Conservation (phyloP, 1,284 basidiomycete genomes). For the Leccinum pachyderme region DNA sequence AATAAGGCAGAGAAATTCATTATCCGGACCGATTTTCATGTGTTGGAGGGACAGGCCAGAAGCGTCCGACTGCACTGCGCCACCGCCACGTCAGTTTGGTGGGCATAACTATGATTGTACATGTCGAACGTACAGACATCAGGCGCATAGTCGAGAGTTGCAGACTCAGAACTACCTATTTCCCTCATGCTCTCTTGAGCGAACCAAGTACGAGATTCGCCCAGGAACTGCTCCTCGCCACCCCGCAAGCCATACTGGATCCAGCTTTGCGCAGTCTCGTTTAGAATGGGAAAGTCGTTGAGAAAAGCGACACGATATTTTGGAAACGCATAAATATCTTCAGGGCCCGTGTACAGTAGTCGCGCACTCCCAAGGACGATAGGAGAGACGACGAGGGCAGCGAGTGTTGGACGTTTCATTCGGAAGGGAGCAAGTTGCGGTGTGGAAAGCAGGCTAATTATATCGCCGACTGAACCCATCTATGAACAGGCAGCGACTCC, state of each 20-base stretch:
- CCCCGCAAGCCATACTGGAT: slow-evolving; percentile 63
- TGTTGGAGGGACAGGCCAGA: slow-evolving; percentile 54
- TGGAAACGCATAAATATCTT: slow-evolving; percentile 81
- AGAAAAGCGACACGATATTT: slow-evolving; percentile 83
- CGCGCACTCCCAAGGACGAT: slow-evolving; percentile 39
- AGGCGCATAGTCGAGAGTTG: slow-evolving; percentile 19
- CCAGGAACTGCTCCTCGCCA: slow-evolving; percentile 75
- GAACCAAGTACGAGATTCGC: slow-evolving; percentile 46
- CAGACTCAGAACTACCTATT: slow-evolving; percentile 52
- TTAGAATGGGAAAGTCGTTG: slow-evolving; percentile 73
- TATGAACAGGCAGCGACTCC: slow-evolving; percentile 19
- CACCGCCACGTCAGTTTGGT: slow-evolving; percentile 12
- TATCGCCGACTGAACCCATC: slow-evolving; percentile 33
- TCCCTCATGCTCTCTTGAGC: slow-evolving; percentile 44
- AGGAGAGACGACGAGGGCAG: slow-evolving; percentile 17
- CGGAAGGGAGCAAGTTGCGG: not conserved
- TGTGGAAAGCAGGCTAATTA: slow-evolving; percentile 27
- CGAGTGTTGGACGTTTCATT: slow-evolving; percentile 23
- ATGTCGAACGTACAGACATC: slow-evolving; percentile 31
- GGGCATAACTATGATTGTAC: slow-evolving; percentile 4
- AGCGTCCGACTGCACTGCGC: slow-evolving; percentile 15
- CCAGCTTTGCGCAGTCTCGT: slow-evolving; percentile 74
- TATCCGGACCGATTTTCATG: slow-evolving; percentile 67
- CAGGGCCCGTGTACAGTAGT: slow-evolving; percentile 65
- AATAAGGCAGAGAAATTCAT: slow-evolving; percentile 72